These are phyloP conservation scores for Trifolium repens DNA, from an alignment of 306 rosid genomes.

Conservation along the genomic window DNA sequence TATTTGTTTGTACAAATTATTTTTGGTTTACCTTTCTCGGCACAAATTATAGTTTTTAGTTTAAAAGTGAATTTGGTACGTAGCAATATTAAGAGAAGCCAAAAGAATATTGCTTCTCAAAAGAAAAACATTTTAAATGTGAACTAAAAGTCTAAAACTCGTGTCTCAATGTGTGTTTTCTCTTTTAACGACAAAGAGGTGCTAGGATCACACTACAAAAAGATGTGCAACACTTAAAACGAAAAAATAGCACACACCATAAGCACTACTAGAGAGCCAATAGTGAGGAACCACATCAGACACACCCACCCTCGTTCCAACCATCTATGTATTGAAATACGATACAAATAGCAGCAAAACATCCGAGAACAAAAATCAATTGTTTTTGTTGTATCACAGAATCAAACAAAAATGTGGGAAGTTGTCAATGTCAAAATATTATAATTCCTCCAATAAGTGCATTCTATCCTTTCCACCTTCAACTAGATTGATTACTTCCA, in stretches of 20 bases:
- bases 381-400: background rate
- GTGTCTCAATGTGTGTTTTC: background rate
- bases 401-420: background rate
- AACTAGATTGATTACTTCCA: background rate
- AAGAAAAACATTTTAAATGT: background rate
- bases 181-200: background rate
- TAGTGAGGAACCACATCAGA: too few species aligned
- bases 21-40: background rate
- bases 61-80: slow-evolving; percentile 2
- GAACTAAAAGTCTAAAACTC: background rate
- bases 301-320: background rate
- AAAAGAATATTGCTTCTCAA: slow-evolving; percentile 9
- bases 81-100: background rate
- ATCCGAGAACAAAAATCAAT: background rate
- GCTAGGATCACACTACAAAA: background rate
- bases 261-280: background rate
- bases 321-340: background rate
- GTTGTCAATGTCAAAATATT: background rate
- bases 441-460: background rate
- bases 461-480: background rate
- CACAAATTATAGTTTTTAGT: background rate
- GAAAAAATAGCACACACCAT: background rate
- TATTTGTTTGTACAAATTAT: background rate
- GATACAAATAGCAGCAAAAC: background rate
- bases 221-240: slow-evolving; percentile 2